Evolutionary conservation across 257 asterid species (phyloP), one percentile per base, ranked within the genome.

Genomic region (Nicotiana benthamiana): DNA sequence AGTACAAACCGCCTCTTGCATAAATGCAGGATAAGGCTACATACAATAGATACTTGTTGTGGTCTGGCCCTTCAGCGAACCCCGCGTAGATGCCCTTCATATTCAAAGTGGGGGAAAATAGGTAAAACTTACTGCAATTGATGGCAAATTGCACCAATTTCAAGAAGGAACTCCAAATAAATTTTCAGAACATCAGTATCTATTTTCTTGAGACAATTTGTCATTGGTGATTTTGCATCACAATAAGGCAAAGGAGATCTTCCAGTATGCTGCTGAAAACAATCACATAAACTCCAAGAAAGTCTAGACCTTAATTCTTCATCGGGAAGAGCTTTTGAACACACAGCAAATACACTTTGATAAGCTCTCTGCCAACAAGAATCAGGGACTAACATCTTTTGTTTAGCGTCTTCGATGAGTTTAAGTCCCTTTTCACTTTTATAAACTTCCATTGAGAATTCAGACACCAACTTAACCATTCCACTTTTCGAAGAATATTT

Each of bases 231-330:
- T 46, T 86, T 88, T 0, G 86, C 67, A 61, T 88, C 90, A 52
- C 99, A 93, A 4, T 53, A 30, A 28, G 97, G 99, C 32, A 95
- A 86, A 61, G 91, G 61, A 0, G 88, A 83, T 5, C 94, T 91
- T 1, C 98, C 98, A 0, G 95, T 86, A 75, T 89, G 96, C 82
- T 83, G 86, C 26, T 89, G 91, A 74, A 95, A 95, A 85, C 99
- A 95, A 60, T 92, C 96, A 60, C 92, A 92, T 4, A 95, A 93
- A 85, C 90, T 87, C 97, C 97, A 93, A 52, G 98, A 93, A 43
- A 95, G 89, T n/a, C 97, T 85, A n/a, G 91, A 87, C 86, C 89
- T 84, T 6, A 84, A 57, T 36, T 92, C 98, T 8, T 95, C 93
- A 52, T 91, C 91, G 2, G 94, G 93, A 2, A 93, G 85, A 24